A percentile compares a stretch with the other conserved stretches of the same genome.
phyloP scores from a whole-genome alignment of 2,329 filamentous ascomycete genomes.

The Rhinocladiella mackenziei region DNA sequence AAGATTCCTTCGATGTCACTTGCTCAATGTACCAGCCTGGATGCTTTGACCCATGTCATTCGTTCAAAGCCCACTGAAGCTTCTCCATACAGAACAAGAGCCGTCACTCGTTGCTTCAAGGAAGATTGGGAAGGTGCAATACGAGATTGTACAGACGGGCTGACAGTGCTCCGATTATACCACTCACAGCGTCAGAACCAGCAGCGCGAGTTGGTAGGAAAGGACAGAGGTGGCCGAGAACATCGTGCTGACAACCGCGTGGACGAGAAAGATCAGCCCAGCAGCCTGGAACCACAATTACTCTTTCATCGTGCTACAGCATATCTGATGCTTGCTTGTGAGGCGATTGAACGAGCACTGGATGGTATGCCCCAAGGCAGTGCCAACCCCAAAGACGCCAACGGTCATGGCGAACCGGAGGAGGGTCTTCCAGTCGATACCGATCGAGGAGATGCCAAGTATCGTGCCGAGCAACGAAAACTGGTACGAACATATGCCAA shows the following conservation, averaged over 20 bases:
- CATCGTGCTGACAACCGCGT: slow-evolving; percentile 51
- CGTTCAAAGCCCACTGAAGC: slow-evolving; percentile 59
- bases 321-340: slow-evolving; percentile 68
- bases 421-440: slow-evolving; percentile 35
- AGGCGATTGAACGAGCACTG: slow-evolving; percentile 58
- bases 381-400: slow-evolving; percentile 14
- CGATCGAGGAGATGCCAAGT: slow-evolving; percentile 35
- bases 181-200: slow-evolving; percentile 50
- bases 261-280: slow-evolving; percentile 65
- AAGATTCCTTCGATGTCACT: slow-evolving; percentile 75
- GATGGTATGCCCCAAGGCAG: slow-evolving; percentile 37
- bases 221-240: slow-evolving; percentile 37
- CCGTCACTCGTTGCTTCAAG: slow-evolving; percentile 70
- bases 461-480: slow-evolving; percentile 59
- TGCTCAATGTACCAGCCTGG: slow-evolving; percentile 65
- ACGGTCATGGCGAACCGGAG: slow-evolving; percentile 28
- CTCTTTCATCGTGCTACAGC: slow-evolving; percentile 71
- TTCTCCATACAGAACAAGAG: slow-evolving; percentile 67
- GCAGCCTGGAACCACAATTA: slow-evolving; percentile 68
- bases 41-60: slow-evolving; percentile 65
- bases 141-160: slow-evolving; percentile 65
- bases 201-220: slow-evolving; percentile 52
- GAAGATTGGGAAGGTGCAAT: slow-evolving; percentile 67
- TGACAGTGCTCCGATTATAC: slow-evolving; percentile 54
- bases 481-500: slow-evolving; percentile 70